A percentile compares a stretch with the other conserved stretches of the same genome.
Conservation (phyloP, 1,139 yeast species). For the Yamadazyma buinensis region DNA sequence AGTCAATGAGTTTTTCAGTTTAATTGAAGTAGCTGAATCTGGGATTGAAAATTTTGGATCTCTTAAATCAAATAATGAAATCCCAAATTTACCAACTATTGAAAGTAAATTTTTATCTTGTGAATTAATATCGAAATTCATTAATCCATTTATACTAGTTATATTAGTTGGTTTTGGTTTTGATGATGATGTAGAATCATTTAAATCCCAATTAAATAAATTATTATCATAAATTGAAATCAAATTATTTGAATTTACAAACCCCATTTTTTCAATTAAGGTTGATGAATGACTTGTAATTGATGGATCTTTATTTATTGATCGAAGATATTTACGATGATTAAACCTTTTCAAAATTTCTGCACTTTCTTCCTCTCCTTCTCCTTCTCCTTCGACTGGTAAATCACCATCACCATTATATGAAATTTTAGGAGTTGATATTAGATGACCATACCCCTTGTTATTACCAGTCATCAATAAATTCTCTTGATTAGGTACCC, state of each 20-base stretch:
- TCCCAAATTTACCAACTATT: conserved; percentile 66
- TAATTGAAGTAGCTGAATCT: conserved; percentile 13
- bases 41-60: conserved; percentile 37
- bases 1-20: conserved; percentile 18
- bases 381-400: neutral
- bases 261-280: conserved; percentile 23
- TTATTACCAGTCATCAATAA: conserved; percentile 65
- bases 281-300: conserved; percentile 20
- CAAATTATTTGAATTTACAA: conserved; percentile 24
- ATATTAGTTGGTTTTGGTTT: conserved; percentile 49
- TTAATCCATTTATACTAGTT: conserved; percentile 48
- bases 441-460: conserved; percentile 65
- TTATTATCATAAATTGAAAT: conserved; percentile 60
- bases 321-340: conserved; percentile 57
- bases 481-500: conserved; percentile 46
- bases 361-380: conserved; percentile 51
- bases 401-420: neutral
- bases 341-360: conserved; percentile 72
- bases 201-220: conserved; percentile 69
- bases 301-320: conserved; percentile 20
- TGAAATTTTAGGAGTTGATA: conserved; percentile 48
- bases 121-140: conserved; percentile 49
- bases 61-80: conserved; percentile 66
- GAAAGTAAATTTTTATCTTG: conserved; percentile 40
- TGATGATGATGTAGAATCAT: conserved; percentile 34